phyloP scores from a whole-genome alignment of 2,329 filamentous ascomycete genomes.

The Teratosphaeria destructans region DNA sequence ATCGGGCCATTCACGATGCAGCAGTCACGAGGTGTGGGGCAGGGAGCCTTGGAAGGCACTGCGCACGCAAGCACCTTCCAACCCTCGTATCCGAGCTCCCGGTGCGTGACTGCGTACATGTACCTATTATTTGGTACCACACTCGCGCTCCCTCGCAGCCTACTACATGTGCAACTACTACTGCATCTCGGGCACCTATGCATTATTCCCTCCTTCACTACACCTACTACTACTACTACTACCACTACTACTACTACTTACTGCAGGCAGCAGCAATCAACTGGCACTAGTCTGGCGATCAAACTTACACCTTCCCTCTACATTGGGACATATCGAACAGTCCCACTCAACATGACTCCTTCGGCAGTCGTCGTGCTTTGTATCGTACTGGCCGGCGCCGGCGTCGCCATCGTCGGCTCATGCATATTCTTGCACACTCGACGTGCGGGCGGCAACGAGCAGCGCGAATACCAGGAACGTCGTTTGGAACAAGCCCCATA shows the following conservation, averaged over 20 bases:
- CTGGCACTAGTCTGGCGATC: not conserved
- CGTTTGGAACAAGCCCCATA: not conserved
- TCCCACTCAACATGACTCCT: not conserved
- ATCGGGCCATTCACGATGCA: not conserved
- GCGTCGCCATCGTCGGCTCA: not conserved
- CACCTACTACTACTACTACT: not conserved
- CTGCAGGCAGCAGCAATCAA: not conserved
- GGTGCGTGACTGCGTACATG: not conserved
- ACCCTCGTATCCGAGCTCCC: not conserved
- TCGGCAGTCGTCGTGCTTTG: not conserved
- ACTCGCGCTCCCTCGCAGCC: not conserved
- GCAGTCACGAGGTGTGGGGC: not conserved
- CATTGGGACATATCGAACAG: not conserved
- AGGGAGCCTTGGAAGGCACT: not conserved
- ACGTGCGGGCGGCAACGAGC: not conserved
- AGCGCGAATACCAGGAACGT: not conserved
- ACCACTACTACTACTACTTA: not conserved
- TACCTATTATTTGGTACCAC: not conserved
- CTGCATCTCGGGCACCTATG: not conserved
- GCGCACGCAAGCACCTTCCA: not conserved
- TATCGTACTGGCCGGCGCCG: not conserved
- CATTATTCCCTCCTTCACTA: not conserved
- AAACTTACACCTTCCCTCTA: not conserved
- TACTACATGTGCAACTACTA: not conserved
- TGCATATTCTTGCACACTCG: not conserved